Base-by-base conservation (phyloP, 2,329 filamentous ascomycete species). In the Curvularia verruculosa region DNA sequence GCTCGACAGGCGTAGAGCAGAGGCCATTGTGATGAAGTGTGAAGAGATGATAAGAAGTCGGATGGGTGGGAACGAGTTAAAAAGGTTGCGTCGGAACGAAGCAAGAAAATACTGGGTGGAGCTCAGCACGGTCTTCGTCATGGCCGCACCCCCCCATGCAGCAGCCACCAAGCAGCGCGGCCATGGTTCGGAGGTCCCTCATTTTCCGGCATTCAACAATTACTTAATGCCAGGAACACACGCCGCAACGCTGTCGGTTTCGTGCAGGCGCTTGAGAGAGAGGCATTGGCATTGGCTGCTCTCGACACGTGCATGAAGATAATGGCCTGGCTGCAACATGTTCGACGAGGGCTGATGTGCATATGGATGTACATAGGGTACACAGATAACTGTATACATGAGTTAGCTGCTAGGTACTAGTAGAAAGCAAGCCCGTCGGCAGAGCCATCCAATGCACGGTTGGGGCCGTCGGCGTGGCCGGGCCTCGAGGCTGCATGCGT, bases 1-100 rank as follows among this genome's bases (percentile, higher is more conserved):
- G 79, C 90, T 86, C 82, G 89, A 87, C 76, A 96, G 80, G 84
- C 91, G 89, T 78, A 95, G 82, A 77, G 91, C 85, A 76, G 91
- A 87, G 78, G 92, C 89, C 91, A 96, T 96, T 81, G 81, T 85
- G 72, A 70, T 66, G 61, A 53, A 58, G 66, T 63, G 69, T 67
- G 68, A 71, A 61, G 56, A 60, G 62, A 71, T 69, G 70, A 68
- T 64, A 24, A 37, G 63, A 73, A 72, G 74, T 69, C 73, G 69
- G 75, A 66, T 59, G 60, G 65, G 58, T 60, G 56, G 58, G 60
- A 63, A 62, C 59, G 72, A 76, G 63, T 61, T 64, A 68, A 66
- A 66, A 61, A 64, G 59, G 54, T 60, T 61, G 52, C 56, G 61
- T 56, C 52, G 57, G 54, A 54, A 59, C 54, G 65, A 64, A 53